Base-by-base conservation (phyloP, 768 basidiomycete species). In the Pleurotus pulmonarius region DNA sequence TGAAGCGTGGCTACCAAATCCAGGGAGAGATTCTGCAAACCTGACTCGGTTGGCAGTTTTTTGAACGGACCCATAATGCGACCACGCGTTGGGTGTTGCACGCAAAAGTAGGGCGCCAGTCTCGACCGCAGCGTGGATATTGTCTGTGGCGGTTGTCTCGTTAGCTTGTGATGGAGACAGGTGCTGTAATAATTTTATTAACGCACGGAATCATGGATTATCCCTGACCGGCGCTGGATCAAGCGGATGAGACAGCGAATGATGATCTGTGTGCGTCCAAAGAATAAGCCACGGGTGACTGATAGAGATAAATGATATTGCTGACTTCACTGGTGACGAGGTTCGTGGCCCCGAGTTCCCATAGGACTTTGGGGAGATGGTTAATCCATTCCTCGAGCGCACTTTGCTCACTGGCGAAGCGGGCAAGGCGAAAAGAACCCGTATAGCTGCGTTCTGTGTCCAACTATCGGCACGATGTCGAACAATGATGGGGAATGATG, bases 341-440 rank as follows among this genome's bases (percentile, higher is more conserved):
- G 65, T 91, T 82, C 53, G 69, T 80, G 8, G 69, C 70, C 3
- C 88, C 87, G 8, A 89, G 69, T 68, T 98, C 94, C 95, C 95
- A 98, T 3, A 98, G 73, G 5, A 79, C 78, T 69, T 83, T 87
- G 0, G 94, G 92, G 44, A 97, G 78, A 60, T 88, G 83, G 24
- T 79, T 67, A 15, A 93, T 60, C 93, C 94, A 97, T 18, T 79
- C 79, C 49, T 76, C 71, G 39, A 87, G 69, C 51, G 70, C 75
- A 29, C 62, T 57, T 60, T 66, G 59, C 55, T 69, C 60, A 49
- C 62, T 65, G 46, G 61, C 53, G 47, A 64, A 63, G 7, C 61
- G 56, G 34, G 68, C 71, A 18, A 77, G 60, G 12, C 68, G 70
- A 62, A 87, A 82, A 20, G 65, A 56, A 4, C 86, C 87, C 3